These are phyloP conservation scores for Punctularia strigosozonata DNA, from an alignment of 768 basidiomycete species.

Conservation along the genomic window DNA sequence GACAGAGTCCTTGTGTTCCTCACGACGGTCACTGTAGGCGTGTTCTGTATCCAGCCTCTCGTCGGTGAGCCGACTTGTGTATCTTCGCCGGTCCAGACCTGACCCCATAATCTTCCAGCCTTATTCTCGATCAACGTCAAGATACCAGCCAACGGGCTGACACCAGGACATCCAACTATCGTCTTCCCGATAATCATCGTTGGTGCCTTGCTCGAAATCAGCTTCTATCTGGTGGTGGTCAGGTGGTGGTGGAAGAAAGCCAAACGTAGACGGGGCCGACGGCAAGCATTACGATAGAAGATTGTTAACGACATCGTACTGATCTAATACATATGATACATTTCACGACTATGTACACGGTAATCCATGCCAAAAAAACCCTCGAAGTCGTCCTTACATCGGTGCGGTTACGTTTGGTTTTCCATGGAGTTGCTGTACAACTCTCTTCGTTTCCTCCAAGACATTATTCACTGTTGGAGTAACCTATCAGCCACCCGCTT, in stretches of 20 bases:
- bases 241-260: conserved; percentile 56
- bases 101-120: conserved; percentile 27
- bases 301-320: no score
- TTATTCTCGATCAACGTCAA: conserved; percentile 54
- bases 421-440: no score
- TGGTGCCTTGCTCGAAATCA: conserved; percentile 31
- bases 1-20: conserved; percentile 60
- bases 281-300: no score
- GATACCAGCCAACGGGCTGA: conserved; percentile 42
- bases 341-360: no score
- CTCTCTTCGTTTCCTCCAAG: no score
- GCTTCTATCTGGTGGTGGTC: conserved; percentile 33
- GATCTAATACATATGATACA: no score
- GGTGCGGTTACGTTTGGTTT: no score
- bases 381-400: not conserved
- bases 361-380: no score
- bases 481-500: no score
- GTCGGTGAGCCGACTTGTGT: conserved; percentile 32
- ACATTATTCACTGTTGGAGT: no score
- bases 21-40: conserved; percentile 52
- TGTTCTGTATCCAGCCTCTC: conserved; percentile 51
- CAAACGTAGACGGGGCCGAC: conserved; percentile 25
- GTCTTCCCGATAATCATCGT: conserved; percentile 47
- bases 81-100: not conserved
- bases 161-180: conserved; percentile 26